These are phyloP conservation scores for Neophaeococcomyces mojaviensis DNA, from an alignment of 2,329 filamentous ascomycete genomes.

Conservation along the genomic window DNA sequence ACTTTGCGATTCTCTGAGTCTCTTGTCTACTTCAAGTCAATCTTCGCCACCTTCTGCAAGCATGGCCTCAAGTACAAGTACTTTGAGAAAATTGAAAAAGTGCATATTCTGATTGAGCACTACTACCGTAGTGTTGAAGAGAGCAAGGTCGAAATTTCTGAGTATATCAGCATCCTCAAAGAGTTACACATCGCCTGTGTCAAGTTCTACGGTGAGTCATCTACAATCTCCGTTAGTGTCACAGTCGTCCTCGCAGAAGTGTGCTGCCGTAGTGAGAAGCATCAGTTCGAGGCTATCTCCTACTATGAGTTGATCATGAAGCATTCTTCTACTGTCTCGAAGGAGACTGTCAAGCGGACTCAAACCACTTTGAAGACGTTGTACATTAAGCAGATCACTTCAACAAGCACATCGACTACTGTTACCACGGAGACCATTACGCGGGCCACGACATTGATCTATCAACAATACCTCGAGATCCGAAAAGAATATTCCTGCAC, in stretches of 20 bases:
- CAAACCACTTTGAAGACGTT: conserved; percentile 10
- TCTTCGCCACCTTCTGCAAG: conserved; percentile 6
- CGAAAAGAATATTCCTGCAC: conserved; percentile 33
- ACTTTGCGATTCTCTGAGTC: conserved; percentile 17
- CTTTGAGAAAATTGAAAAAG: conserved; percentile 14
- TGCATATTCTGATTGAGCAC: conserved; percentile 31
- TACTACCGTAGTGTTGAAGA: conserved; percentile 20
- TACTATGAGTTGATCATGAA: conserved; percentile 10
- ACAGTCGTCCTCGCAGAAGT: conserved; percentile 34
- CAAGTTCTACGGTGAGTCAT: conserved; percentile 3
- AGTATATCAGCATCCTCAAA: conserved; percentile 33
- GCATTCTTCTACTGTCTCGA: conserved; percentile 6
- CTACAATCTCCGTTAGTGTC: conserved; percentile 17
- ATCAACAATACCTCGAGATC: conserved; percentile 14
- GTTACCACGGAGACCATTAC: conserved; percentile 11
- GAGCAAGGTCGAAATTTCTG: conserved; percentile 25
- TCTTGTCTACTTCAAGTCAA: not conserved
- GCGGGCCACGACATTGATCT: conserved; percentile 7
- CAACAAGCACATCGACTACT: conserved; percentile 4
- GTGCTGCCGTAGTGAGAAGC: conserved; percentile 10
- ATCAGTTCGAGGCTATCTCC: conserved; percentile 14
- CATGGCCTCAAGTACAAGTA: conserved; percentile 1
- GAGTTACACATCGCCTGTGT: conserved; percentile 27
- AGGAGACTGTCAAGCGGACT: conserved; percentile 7
- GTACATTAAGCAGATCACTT: conserved; percentile 12